Evolutionary conservation across 1,284 basidiomycete genomes (phyloP).

Genomic region (Volvariella volvacea): DNA sequence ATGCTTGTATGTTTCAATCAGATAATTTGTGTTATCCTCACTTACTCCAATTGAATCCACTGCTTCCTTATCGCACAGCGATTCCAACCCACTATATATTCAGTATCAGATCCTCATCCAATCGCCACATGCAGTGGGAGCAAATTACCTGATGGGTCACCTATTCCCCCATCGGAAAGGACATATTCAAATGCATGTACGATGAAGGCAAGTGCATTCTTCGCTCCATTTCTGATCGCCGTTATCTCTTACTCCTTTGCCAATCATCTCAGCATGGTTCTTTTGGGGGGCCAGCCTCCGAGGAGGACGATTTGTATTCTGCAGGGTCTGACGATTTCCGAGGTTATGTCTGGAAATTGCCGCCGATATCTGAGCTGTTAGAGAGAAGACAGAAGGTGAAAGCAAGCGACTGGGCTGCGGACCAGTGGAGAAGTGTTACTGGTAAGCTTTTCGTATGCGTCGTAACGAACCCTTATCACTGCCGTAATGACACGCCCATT

Average conservation of each 20-base stretch:
- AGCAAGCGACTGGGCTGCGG: slow-evolving; percentile 33
- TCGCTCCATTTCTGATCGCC: background rate
- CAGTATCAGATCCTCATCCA: slow-evolving; percentile 56
- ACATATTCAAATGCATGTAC: slow-evolving; percentile 70
- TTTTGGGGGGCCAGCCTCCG: slow-evolving; percentile 56
- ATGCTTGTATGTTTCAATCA: slow-evolving; percentile 44
- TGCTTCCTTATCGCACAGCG: slow-evolving; percentile 32
- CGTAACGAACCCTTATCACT: background rate
- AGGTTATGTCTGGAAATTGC: slow-evolving; percentile 74
- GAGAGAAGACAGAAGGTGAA: slow-evolving; percentile 36
- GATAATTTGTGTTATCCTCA: slow-evolving; percentile 3
- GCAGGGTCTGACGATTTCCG: slow-evolving; percentile 79
- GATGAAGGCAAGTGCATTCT: slow-evolving; percentile 50
- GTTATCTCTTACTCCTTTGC: background rate
- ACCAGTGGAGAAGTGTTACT: slow-evolving; percentile 22
- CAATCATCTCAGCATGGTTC: slow-evolving; percentile 52
- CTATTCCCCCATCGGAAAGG: slow-evolving; percentile 33
- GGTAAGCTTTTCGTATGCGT: slow-evolving; percentile 36
- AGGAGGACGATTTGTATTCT: slow-evolving; percentile 51
- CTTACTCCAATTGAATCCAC: background rate
- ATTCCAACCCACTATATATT: slow-evolving; percentile 63
- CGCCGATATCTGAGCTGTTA: slow-evolving; percentile 35
- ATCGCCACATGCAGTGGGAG: slow-evolving; percentile 59
- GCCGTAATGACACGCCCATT: background rate
- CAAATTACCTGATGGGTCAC: slow-evolving; percentile 46